These are phyloP conservation scores for Botryotinia calthae DNA, from an alignment of 2,329 filamentous ascomycete genomes.

Conservation along the genomic window DNA sequence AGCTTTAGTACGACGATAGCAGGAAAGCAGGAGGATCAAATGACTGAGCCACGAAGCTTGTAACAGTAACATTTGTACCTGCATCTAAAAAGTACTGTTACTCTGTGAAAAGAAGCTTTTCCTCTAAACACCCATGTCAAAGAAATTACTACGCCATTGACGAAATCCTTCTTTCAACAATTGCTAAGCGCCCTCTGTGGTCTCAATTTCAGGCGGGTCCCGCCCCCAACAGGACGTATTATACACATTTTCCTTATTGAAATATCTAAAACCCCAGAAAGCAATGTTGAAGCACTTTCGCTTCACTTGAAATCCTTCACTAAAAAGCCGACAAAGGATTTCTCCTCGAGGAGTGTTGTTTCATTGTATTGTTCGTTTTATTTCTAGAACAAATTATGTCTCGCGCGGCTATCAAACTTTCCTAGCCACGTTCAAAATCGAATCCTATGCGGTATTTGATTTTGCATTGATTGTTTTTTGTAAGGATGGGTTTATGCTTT, in stretches of 20 bases:
- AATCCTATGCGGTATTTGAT: background rate
- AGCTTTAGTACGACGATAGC: background rate
- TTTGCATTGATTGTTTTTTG: background rate
- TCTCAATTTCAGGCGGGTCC: background rate
- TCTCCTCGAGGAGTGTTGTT: no score
- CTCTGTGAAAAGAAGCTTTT: background rate
- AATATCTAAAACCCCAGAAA: background rate
- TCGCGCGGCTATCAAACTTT: background rate
- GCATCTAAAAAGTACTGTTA: background rate
- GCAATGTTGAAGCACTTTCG: background rate
- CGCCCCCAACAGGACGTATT: background rate
- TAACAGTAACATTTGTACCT: background rate
- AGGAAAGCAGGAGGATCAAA: background rate
- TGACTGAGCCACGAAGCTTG: background rate
- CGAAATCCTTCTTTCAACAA: background rate
- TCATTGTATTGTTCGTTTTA: background rate
- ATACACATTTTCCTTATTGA: background rate
- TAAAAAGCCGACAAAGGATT: background rate
- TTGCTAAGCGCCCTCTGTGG: background rate
- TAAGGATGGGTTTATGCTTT: background rate
- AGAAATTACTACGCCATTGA: background rate
- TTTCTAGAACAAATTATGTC: background rate
- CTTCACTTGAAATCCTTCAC: background rate
- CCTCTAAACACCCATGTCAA: background rate
- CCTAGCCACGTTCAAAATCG: background rate